Percentiles rank a stretch among this genome's conserved stretches.
These are phyloP conservation scores for Volutella citrinella DNA, from an alignment of 2,329 filamentous ascomycete genomes.

Conservation along the genomic window DNA sequence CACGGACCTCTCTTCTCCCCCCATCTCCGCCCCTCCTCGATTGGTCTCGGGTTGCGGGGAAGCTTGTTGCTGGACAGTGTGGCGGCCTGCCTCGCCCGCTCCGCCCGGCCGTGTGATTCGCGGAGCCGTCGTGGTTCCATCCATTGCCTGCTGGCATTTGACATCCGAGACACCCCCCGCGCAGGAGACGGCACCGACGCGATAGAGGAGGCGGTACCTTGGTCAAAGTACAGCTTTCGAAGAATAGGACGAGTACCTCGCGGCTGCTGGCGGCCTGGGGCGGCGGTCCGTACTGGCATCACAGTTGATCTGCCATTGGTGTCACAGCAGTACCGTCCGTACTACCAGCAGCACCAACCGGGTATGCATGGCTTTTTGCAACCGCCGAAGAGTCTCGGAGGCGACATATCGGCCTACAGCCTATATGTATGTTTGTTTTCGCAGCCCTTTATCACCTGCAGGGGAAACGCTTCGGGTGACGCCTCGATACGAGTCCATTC, in stretches of 20 bases:
- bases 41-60: slow-evolving; percentile 26
- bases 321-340: too few species aligned
- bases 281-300: not conserved
- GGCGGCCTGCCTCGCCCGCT: slow-evolving; percentile 17
- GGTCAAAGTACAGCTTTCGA: slow-evolving; percentile 3
- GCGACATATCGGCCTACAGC: too few species aligned
- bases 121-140: slow-evolving; percentile 16
- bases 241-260: too few species aligned
- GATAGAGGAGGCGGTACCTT: slow-evolving; percentile 1
- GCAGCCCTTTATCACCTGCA: too few species aligned
- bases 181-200: not conserved
- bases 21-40: slow-evolving; percentile 7
- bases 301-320: too few species aligned
- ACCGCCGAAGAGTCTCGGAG: too few species aligned
- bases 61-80: slow-evolving; percentile 15
- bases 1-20: slow-evolving; percentile 8
- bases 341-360: too few species aligned
- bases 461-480: too few species aligned
- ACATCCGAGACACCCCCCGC: slow-evolving; percentile 12
- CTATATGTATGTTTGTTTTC: too few species aligned
- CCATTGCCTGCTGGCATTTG: slow-evolving; percentile 18
- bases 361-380: too few species aligned
- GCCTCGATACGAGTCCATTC: too few species aligned
- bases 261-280: too few species aligned
- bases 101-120: slow-evolving; percentile 21